Base-by-base conservation (phyloP, 139 green algal species). In the Chlorella sorokiniana region DNA sequence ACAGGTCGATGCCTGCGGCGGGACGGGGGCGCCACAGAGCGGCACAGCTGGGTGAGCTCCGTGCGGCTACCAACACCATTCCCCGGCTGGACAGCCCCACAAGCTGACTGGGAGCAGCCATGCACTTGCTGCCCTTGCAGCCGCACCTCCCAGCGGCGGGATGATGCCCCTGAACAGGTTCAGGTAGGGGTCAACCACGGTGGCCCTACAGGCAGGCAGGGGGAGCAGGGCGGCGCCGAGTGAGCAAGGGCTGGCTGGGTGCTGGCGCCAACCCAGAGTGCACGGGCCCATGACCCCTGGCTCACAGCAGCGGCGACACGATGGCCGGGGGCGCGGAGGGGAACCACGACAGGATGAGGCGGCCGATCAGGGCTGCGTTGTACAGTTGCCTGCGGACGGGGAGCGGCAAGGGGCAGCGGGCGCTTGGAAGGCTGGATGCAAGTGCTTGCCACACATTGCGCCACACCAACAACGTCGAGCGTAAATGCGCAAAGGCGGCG, bases 91-190 rank as follows among this genome's bases (percentile, higher is more conserved):
- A 6, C 64, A 45, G 35, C 2, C 37, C n/a, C n/a, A n/a, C n/a
- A n/a, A n/a, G n/a, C n/a, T n/a, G n/a, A n/a, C n/a, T n/a, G n/a
- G n/a, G n/a, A n/a, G n/a, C n/a, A n/a, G n/a, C n/a, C n/a, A n/a
- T n/a, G n/a, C n/a, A n/a, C 16, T 40, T 37, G 23, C 40, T 20
- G 23, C 10, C 8, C 3, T 8, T 56, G 25, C 42, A 99, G 48
- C 86, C 0, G 90, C 95, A 38, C 93, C 94, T 4, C 96, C 97
- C 2, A 99, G 71, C 1, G 96, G 96, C 0, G 96, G 96, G 67
- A 99, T 98, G 69, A 99, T 91, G 42, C 96, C 96, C 18, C 96
- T 82, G 92, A 99, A 99, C n/a, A 99, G 88, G 89, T 98, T 98
- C 7, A 99, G 89, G 88, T 86, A 87, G 41, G 85, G 83, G n/a